A percentile compares a stretch with the other conserved stretches of the same genome.
Evolutionary conservation across 306 rosid genomes (phyloP).

Genomic region (Sicyos edulis): DNA sequence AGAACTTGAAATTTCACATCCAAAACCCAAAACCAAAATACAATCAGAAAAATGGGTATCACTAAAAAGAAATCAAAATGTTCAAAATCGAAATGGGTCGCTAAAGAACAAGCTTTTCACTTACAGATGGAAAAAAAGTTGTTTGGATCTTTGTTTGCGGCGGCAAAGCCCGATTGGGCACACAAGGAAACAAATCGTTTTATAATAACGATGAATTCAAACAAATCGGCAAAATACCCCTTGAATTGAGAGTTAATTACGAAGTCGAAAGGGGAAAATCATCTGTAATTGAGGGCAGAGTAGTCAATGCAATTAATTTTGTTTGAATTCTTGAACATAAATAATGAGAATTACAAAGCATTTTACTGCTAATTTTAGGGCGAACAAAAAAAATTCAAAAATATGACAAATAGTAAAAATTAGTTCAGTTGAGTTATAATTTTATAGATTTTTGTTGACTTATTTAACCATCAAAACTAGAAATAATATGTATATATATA

Average conservation of each 20-base stretch:
- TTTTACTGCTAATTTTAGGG: too few species aligned
- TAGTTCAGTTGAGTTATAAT: too few species aligned
- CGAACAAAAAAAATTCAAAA: too few species aligned
- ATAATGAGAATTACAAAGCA: too few species aligned
- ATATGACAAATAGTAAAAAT: too few species aligned
- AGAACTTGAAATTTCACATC: neutral
- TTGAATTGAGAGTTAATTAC: neutral
- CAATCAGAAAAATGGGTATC: neutral
- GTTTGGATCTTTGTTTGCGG: neutral
- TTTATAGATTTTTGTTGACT: too few species aligned
- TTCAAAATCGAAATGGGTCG: neutral
- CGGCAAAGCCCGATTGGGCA: neutral
- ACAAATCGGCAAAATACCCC: neutral
- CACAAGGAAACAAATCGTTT: neutral
- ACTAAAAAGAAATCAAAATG: neutral
- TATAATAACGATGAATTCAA: neutral
- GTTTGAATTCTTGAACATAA: too few species aligned
- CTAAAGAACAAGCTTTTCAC: too few species aligned
- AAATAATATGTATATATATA: too few species aligned
- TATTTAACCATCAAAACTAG: too few species aligned
- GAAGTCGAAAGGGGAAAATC: too few species aligned
- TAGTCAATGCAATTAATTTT: too few species aligned
- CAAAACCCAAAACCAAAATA: neutral
- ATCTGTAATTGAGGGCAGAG: neutral
- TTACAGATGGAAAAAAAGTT: neutral